Conservation (phyloP, 2,329 filamentous ascomycete genomes). For the Gnomoniopsis sp. region DNA sequence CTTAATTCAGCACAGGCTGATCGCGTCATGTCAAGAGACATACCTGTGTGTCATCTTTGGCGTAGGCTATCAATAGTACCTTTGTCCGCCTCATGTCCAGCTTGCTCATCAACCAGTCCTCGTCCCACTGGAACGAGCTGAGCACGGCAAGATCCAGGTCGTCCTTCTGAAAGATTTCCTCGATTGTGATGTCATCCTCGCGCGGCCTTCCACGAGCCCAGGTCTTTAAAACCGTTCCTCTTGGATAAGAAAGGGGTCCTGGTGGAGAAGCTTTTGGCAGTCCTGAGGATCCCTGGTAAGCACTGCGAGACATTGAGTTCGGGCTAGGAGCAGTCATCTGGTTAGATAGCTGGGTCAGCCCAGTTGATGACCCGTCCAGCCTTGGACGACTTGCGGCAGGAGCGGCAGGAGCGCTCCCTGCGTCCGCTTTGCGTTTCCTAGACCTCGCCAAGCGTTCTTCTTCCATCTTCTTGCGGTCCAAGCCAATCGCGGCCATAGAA, state of each 20-base stretch:
- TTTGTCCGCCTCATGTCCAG: conserved; percentile 59
- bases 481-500: conserved; percentile 38
- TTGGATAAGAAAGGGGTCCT: conserved; percentile 38
- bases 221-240: conserved; percentile 76
- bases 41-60: conserved; percentile 51
- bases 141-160: conserved; percentile 74
- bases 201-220: conserved; percentile 62
- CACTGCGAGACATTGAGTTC: background rate
- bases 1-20: background rate
- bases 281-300: background rate
- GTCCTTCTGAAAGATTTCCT: conserved; percentile 75
- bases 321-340: background rate
- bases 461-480: conserved; percentile 84
- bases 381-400: background rate
- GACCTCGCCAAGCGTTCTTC: conserved; percentile 72
- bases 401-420: background rate
- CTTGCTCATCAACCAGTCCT: conserved; percentile 74
- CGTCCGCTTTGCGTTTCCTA: conserved; percentile 46
- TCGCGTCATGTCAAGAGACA: conserved; percentile 17
- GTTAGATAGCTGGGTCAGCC: background rate
- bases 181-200: conserved; percentile 76
- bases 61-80: conserved; percentile 58
- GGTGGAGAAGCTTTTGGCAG: background rate
- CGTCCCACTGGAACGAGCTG: conserved; percentile 85
- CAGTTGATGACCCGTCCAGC: background rate